These are phyloP conservation scores for Amanita rimosa DNA, from an alignment of 768 basidiomycete species.

Conservation along the genomic window DNA sequence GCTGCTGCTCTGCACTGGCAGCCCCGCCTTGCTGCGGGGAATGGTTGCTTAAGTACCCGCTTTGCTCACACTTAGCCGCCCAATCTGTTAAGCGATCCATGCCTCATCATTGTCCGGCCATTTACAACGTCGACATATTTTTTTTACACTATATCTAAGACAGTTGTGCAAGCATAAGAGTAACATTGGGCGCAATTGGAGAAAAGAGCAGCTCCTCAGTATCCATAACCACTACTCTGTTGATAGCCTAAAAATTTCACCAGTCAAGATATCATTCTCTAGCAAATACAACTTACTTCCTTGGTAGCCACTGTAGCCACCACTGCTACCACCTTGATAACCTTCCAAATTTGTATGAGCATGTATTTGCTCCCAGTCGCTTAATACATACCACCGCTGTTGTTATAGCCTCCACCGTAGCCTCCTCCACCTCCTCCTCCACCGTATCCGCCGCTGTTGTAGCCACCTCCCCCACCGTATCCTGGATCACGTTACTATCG, in stretches of 20 bases:
- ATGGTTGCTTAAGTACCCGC: too few relatives aligned
- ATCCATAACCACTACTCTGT: slow-evolving; percentile 12
- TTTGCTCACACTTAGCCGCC: too few relatives aligned
- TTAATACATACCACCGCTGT: slow-evolving; percentile 11
- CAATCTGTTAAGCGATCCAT: not conserved
- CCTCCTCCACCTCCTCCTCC: slow-evolving; percentile 12
- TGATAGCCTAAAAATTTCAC: not conserved
- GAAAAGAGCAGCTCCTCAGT: not conserved
- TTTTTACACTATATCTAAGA: slow-evolving; percentile 1
- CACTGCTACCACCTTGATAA: slow-evolving; percentile 13
- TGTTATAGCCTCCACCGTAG: slow-evolving; percentile 14
- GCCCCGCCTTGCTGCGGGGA: too few relatives aligned
- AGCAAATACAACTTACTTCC: not conserved
- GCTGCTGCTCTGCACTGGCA: not conserved
- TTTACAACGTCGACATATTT: not conserved
- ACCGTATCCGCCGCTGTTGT: slow-evolving; percentile 5
- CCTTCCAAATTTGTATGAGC: too few relatives aligned
- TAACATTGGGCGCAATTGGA: not conserved
- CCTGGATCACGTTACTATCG: slow-evolving; percentile 10
- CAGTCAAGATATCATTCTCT: not conserved
- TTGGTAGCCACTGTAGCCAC: not conserved
- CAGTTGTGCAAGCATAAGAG: not conserved
- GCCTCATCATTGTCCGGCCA: not conserved
- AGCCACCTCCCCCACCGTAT: slow-evolving; percentile 10
- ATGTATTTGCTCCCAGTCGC: too few relatives aligned